Evolutionary conservation across 148 eudicot species (phyloP), one percentile per base, ranked within the genome.

Genomic region (Nepenthes mirabilis): DNA sequence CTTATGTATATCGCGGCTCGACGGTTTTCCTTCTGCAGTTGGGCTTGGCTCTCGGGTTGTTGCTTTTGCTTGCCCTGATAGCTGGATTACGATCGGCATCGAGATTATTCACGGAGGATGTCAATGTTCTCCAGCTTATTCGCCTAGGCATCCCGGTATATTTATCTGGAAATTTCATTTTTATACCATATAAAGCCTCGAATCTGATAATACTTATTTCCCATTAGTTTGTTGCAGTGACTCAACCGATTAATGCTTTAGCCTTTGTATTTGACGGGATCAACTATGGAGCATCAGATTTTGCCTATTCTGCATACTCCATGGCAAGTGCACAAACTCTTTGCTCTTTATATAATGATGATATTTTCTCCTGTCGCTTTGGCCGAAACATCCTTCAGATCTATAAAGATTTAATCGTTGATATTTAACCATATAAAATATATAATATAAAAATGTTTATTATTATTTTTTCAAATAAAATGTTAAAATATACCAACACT

Each of bases 211-310:
- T 49, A 12, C 14, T 14, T 9, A 57, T 33, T 55, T 6, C 23
- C 11, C 47, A 50, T 48, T 81, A 88, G 91, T 85, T 88, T 80
- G 86, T 85, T 34, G 85, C 89, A 71, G 80, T 81, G 60, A 75
- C 93, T 63, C 96, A 89, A 52, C 96, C 93, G 47, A 72, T 89
- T 50, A 89, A 89, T 37, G 83, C 87, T 2, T 40, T 89, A 63
- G 96, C 96, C 59, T 89, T 86, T 67, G 88, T 89, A 58, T 85
- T 89, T 47, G 96, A 89, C 52, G 96, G 96, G 49, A 84, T 89
- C 65, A 86, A 89, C 72, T 89, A 81, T 57, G 96, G 96, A 51
- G 96, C 91, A 33, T 89, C 96, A 13, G 93, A 89, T 81, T 89
- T 85, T 64, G 83, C 82, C 33, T 89, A 83, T 65, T 64, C 93